A percentile compares a stretch with the other conserved stretches of the same genome.
These are phyloP conservation scores for Pisolithus albus DNA, from an alignment of 768 basidiomycete species.

Conservation along the genomic window DNA sequence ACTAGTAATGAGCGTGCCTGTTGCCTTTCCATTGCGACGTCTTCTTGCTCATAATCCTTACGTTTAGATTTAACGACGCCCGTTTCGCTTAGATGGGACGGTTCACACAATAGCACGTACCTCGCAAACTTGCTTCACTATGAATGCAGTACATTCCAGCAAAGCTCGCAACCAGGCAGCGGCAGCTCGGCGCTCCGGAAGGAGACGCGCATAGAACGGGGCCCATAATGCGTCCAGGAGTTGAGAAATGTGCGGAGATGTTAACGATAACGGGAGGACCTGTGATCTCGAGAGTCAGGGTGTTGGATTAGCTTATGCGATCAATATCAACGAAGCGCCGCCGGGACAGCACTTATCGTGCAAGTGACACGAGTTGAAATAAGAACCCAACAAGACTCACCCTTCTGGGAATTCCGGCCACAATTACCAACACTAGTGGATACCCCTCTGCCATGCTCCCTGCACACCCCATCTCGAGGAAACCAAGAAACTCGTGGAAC, in stretches of 20 bases:
- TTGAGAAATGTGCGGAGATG: conserved; percentile 31
- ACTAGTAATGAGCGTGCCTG: conserved; percentile 30
- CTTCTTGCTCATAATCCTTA: conserved; percentile 3
- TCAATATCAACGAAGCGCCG: not conserved
- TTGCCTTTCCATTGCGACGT: conserved; percentile 3
- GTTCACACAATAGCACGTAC: not conserved
- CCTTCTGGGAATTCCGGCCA: conserved; percentile 71
- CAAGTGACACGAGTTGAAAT: not conserved
- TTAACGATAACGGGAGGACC: conserved; percentile 15
- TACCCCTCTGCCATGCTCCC: conserved; percentile 76
- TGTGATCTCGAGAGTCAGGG: conserved; percentile 1
- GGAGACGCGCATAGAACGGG: conserved; percentile 46
- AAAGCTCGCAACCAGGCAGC: conserved; percentile 60
- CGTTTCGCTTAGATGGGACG: not conserved
- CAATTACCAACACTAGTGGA: conserved; percentile 68
- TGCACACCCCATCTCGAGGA: conserved; percentile 74
- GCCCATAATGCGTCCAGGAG: conserved; percentile 81
- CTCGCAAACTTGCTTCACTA: conserved; percentile 33
- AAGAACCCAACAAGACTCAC: conserved; percentile 33
- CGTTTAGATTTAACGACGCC: not conserved
- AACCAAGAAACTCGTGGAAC: conserved; percentile 70
- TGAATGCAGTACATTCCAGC: conserved; percentile 62
- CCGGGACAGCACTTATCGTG: not conserved
- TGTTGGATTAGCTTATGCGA: not conserved
- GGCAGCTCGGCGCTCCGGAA: conserved; percentile 13